Conservation (phyloP, 176 grass and related monocot species). For the Bromus sterilis region DNA sequence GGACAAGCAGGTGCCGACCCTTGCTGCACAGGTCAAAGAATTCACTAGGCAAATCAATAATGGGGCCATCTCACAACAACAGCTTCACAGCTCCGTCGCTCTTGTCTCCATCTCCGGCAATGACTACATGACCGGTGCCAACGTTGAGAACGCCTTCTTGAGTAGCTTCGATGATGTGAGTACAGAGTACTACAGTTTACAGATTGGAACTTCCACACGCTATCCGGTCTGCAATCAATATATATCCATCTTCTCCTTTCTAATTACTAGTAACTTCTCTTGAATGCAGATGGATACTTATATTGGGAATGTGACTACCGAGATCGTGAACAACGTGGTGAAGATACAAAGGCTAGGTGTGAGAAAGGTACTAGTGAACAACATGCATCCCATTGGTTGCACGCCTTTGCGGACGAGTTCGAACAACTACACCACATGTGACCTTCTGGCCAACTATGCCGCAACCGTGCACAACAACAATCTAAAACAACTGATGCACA, state of each 20-base stretch:
- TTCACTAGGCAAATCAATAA: neutral
- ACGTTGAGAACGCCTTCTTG: neutral
- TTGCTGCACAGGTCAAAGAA: neutral
- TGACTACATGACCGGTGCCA: neutral
- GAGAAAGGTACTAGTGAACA: slow-evolving; percentile 25
- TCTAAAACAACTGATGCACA: neutral
- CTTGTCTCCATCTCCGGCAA: slow-evolving; percentile 28
- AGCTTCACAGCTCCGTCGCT: neutral
- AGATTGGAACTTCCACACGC: too few relatives aligned
- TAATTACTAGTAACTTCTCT: neutral
- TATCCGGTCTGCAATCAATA: too few relatives aligned
- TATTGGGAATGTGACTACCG: neutral
- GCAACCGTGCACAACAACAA: neutral
- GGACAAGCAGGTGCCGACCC: neutral
- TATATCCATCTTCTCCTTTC: neutral
- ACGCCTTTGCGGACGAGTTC: neutral
- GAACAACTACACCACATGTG: slow-evolving; percentile 14
- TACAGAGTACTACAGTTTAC: neutral
- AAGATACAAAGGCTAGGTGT: neutral
- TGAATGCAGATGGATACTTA: neutral
- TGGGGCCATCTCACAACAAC: neutral
- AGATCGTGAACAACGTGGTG: neutral
- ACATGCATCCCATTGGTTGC: slow-evolving; percentile 35
- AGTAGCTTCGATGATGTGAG: neutral
- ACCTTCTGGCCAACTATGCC: neutral